Conservation (phyloP, 208 protist species). For the Trypanosoma caninum region DNA sequence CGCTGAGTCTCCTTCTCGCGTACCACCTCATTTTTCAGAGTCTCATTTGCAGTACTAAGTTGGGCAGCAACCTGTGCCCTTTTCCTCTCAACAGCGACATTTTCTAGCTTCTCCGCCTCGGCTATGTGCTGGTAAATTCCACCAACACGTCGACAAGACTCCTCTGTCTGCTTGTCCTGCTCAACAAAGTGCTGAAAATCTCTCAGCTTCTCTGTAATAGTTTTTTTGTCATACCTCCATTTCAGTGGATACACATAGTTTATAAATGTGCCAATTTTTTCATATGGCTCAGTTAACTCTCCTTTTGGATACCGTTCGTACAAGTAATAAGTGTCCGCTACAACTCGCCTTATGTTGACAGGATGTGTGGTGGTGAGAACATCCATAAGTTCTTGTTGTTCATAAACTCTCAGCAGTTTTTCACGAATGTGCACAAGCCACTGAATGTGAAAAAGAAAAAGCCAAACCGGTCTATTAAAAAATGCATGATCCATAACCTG, state of each 20-base stretch:
- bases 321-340: conserved; percentile 53
- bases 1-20: conserved; percentile 31
- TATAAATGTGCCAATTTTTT: conserved; percentile 25
- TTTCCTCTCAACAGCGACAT: conserved; percentile 55
- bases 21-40: conserved; percentile 3
- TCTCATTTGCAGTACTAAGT: conserved; percentile 19
- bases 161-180: conserved; percentile 24
- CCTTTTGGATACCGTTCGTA: conserved; percentile 19
- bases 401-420: conserved; percentile 32
- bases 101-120: conserved; percentile 29
- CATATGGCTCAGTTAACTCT: conserved; percentile 22
- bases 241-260: conserved; percentile 40
- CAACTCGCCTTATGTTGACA: conserved; percentile 30
- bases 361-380: conserved; percentile 34
- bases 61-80: conserved; percentile 58
- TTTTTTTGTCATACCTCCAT: conserved; percentile 37
- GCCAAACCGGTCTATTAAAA: conserved; percentile 64
- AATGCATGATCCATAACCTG: conserved; percentile 90
- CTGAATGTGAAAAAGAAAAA: conserved; percentile 75
- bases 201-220: conserved; percentile 37
- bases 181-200: conserved; percentile 42
- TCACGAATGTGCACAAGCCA: conserved; percentile 34
- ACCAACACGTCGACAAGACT: conserved; percentile 26
- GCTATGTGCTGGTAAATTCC: conserved; percentile 31
- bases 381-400: conserved; percentile 37